Base-by-base conservation (phyloP, 2,329 filamentous ascomycete genomes). In the Diaporthe helianthi region DNA sequence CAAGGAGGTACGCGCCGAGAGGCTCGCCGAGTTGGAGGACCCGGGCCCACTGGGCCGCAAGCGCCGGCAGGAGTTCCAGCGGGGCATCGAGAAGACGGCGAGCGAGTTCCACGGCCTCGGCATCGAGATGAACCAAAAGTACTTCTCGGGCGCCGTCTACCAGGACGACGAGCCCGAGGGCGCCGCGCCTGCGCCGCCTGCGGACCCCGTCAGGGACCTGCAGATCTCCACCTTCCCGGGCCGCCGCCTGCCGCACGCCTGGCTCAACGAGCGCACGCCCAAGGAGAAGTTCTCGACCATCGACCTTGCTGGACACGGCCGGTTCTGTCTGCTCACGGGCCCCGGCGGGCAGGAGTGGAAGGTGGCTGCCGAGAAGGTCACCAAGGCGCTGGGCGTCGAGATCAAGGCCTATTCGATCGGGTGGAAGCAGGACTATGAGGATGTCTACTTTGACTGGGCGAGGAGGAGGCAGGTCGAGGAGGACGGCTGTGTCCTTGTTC, bases 381-480 rank as follows among this genome's bases (percentile, higher is more conserved):
- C 75, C 0, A 72, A 76, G 22, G 71, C 76, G 9, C 73, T 86
- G 0, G 83, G 81, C 0, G 75, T 90, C 0, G 76, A 80, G 9
- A 80, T 91, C 36, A 80, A 80, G 4, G 80, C 78, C 0, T 83
- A 86, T 70, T 81, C 80, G 3, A 86, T 91, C 71, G 89, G 89
- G 0, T 87, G 82, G 77, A 78, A 81, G 17, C 84, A 86, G 71
- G 87, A 90, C 69, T 90, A 83, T 71, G 84, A 89, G 74, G 89
- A 91, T 74, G 81, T 87, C 0, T 90, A 90, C 75, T 84, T 83
- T 70, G 86, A 89, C 68, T 91, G 89, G 89, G 82, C 80, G 13
- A 77, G 78, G 55, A 77, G 80, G 66, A 80, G 86, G 19, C 86
- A 85, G 53, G 82, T 90, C 1, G 82, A 83, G 24, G 88, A 90